Conservation (phyloP, 768 basidiomycete species). For the Boletus vinaceobasis region DNA sequence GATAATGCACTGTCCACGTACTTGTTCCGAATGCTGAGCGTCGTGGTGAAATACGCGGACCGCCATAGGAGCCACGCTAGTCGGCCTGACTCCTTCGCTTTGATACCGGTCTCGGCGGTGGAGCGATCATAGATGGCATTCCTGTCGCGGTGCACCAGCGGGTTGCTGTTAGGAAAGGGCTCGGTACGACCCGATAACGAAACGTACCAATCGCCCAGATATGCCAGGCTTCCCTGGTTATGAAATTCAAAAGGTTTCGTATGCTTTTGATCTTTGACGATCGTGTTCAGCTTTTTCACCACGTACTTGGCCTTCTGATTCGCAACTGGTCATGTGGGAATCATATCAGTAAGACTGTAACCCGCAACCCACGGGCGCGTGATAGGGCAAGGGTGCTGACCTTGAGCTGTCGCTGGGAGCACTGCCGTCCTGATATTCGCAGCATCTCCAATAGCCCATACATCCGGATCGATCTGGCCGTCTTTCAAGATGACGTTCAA, state of each 20-base stretch:
- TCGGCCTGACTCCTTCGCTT: slow-evolving; percentile 61
- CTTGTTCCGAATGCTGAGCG: slow-evolving; percentile 70
- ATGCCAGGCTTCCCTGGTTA: slow-evolving; percentile 74
- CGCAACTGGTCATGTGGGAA: slow-evolving; percentile 48
- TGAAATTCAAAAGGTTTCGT: slow-evolving; percentile 63
- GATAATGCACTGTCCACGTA: slow-evolving; percentile 30
- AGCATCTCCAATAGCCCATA: slow-evolving; percentile 83
- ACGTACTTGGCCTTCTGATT: slow-evolving; percentile 73
- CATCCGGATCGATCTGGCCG: slow-evolving; percentile 55
- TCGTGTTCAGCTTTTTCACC: slow-evolving; percentile 60
- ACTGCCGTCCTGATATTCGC: slow-evolving; percentile 52
- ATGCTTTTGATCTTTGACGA: slow-evolving; percentile 47
- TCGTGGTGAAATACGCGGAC: slow-evolving; percentile 78
- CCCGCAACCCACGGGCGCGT: slow-evolving; percentile 20
- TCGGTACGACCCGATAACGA: background rate
- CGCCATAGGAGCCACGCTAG: slow-evolving; percentile 80
- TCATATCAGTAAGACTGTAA: slow-evolving; percentile 11
- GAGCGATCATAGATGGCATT: slow-evolving; percentile 76
- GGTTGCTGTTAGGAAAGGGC: background rate
- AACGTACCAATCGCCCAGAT: slow-evolving; percentile 70
- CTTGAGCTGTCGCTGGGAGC: slow-evolving; percentile 86
- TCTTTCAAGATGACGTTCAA: slow-evolving; percentile 59
- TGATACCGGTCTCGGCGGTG: slow-evolving; percentile 43
- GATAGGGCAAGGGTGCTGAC: slow-evolving; percentile 30
- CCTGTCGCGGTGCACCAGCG: slow-evolving; percentile 37